Evolutionary conservation across 345 rosid genomes (phyloP).

Genomic region (Erysimum cheiranthoides): DNA sequence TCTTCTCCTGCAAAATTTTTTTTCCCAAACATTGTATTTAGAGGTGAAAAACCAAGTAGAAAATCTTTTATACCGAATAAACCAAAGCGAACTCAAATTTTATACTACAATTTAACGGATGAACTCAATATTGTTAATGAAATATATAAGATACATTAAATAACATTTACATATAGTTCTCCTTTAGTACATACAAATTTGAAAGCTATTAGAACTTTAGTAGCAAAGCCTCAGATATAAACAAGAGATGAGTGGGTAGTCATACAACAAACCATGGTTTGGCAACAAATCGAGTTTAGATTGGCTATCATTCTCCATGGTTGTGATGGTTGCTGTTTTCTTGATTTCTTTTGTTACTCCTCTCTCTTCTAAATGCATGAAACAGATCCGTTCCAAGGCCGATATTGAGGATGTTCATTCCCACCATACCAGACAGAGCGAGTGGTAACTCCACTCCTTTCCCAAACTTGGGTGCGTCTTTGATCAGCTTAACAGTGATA

Average conservation of each 20-base stretch:
- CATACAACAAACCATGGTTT: conserved; percentile 24
- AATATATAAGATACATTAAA: no score
- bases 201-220: conserved; percentile 12
- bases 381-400: conserved; percentile 84
- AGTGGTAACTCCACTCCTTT: conserved; percentile 83
- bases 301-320: conserved; percentile 30
- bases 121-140: no score
- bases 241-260: not conserved
- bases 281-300: not conserved
- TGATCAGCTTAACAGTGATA: conserved; percentile 73
- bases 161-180: conserved; percentile 21
- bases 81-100: not conserved
- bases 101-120: no score
- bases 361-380: conserved; percentile 74
- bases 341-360: conserved; percentile 38
- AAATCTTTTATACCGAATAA: not conserved
- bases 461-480: conserved; percentile 70
- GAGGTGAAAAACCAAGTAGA: not conserved
- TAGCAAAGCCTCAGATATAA: conserved; percentile 18
- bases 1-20: not conserved
- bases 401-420: conserved; percentile 77
- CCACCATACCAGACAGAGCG: conserved; percentile 83
- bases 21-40: not conserved
- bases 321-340: conserved; percentile 34
- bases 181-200: conserved; percentile 22